A percentile compares a stretch with the other conserved stretches of the same genome.
Conservation (phyloP, 805 yeast species). For the Yamadazyma tumulicola region DNA sequence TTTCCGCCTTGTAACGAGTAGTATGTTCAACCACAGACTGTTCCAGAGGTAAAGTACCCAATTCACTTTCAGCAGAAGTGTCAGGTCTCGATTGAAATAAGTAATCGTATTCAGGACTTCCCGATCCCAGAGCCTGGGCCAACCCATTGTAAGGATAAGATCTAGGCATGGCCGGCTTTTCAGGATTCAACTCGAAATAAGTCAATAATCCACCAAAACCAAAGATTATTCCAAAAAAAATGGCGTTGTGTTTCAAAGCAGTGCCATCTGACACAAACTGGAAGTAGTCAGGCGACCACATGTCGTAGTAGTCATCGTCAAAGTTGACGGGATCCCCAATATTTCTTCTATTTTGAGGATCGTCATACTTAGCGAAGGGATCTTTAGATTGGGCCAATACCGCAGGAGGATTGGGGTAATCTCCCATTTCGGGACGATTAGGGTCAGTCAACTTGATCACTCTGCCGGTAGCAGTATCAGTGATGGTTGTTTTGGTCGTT, state of each 20-base stretch:
- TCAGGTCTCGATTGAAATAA: slow-evolving; percentile 43
- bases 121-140: slow-evolving; percentile 70
- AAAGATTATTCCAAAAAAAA: slow-evolving; percentile 40
- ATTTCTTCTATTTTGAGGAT: slow-evolving; percentile 78
- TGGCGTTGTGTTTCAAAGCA: slow-evolving; percentile 57
- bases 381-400: slow-evolving; percentile 61
- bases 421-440: slow-evolving; percentile 43
- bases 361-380: slow-evolving; percentile 74
- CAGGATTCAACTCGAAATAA: slow-evolving; percentile 52
- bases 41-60: slow-evolving; percentile 34
- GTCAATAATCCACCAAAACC: slow-evolving; percentile 43
- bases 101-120: slow-evolving; percentile 40
- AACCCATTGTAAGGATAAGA: slow-evolving; percentile 73
- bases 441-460: slow-evolving; percentile 41
- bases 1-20: slow-evolving; percentile 30
- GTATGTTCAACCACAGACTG: slow-evolving; percentile 23
- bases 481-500: slow-evolving; percentile 35
- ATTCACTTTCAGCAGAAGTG: slow-evolving; percentile 32
- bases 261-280: slow-evolving; percentile 55
- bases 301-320: slow-evolving; percentile 69
- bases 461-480: slow-evolving; percentile 38
- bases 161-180: slow-evolving; percentile 72
- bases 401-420: slow-evolving; percentile 60
- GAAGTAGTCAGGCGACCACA: slow-evolving; percentile 83
- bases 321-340: slow-evolving; percentile 67